Evolutionary conservation across 768 basidiomycete genomes (phyloP), one percentile per base, ranked within the genome.

Genomic region (Russula sp.): DNA sequence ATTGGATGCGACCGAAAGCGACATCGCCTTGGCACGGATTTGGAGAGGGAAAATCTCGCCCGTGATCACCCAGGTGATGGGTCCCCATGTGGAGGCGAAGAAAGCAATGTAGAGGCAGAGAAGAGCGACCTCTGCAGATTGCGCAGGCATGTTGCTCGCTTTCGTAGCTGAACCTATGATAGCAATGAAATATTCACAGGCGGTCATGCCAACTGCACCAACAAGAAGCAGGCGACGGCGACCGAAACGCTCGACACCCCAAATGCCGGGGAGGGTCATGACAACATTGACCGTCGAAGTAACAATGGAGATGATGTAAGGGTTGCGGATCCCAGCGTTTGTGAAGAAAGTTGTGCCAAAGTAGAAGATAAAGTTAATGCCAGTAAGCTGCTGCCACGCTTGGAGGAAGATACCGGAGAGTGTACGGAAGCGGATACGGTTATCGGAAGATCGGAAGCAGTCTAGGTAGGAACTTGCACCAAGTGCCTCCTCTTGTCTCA

Each of bases 11-110:
- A 81, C 80, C n/a, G 86, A 83, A 62, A 93, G 81, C 11, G 83
- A 87, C 78, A 93, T 86, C 59, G 83, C 88, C 76, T 90, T 90
- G 42, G 88, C n/a, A n/a, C n/a, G n/a, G n/a, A n/a, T n/a, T n/a
- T n/a, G n/a, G n/a, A n/a, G n/a, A n/a, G n/a, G n/a, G n/a, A n/a
- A n/a, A n/a, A n/a, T n/a, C n/a, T n/a, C n/a, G n/a, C n/a, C n/a
- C n/a, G n/a, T n/a, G n/a, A n/a, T n/a, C n/a, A n/a, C n/a, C n/a
- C n/a, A n/a, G n/a, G n/a, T n/a, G n/a, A n/a, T n/a, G n/a, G n/a
- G n/a, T n/a, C n/a, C n/a, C n/a, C n/a, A n/a, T n/a, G n/a, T n/a
- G n/a, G n/a, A n/a, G n/a, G n/a, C n/a, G n/a, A n/a, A n/a, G n/a
- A n/a, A n/a, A n/a, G n/a, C n/a, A n/a, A n/a, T n/a, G n/a, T n/a